phyloP scores from a whole-genome alignment of 805 yeast species.

The Cephaloascus albidus region DNA sequence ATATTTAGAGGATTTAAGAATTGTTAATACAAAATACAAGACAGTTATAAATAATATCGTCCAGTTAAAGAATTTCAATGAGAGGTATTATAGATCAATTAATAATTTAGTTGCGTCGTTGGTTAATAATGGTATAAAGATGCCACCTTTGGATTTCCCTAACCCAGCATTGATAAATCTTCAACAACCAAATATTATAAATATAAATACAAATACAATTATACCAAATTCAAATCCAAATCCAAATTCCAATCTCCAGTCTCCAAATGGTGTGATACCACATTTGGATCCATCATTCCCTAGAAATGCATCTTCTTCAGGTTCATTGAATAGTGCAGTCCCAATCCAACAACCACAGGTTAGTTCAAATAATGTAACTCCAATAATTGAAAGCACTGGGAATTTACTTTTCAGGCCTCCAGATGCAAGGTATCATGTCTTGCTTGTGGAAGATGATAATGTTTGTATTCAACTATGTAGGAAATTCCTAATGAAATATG shows the following conservation, averaged over 20 bases:
- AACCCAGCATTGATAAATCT: slow-evolving; percentile 17
- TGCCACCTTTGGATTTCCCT: slow-evolving; percentile 59
- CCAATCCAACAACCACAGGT: slow-evolving; percentile 1
- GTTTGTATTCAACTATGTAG: slow-evolving; percentile 78
- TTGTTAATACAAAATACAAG: slow-evolving; percentile 48
- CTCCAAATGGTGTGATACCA: slow-evolving; percentile 1
- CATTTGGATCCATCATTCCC: slow-evolving; percentile 1
- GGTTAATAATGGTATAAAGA: slow-evolving; percentile 49
- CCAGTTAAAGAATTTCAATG: slow-evolving; percentile 46
- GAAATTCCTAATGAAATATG: slow-evolving; percentile 76
- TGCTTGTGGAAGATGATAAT: slow-evolving; percentile 72
- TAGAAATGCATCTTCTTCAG: slow-evolving; percentile 1
- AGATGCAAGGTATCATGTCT: slow-evolving; percentile 53
- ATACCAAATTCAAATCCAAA: slow-evolving; percentile 1
- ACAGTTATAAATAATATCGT: slow-evolving; percentile 55
- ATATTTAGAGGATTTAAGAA: slow-evolving; percentile 23
- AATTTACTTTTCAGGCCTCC: slow-evolving; percentile 8
- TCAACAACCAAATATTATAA: slow-evolving; percentile 13
- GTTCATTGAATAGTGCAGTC: slow-evolving; percentile 3
- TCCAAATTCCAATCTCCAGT: slow-evolving; percentile 2
- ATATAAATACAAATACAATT: slow-evolving; percentile 1
- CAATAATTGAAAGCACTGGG: slow-evolving; percentile 3
- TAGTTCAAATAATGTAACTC: slow-evolving; percentile 1
- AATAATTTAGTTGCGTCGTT: slow-evolving; percentile 39
- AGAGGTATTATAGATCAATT: slow-evolving; percentile 45